These are phyloP conservation scores for Mortierella alpina DNA, from an alignment of 192 early-diverging fungal genomes.

Conservation along the genomic window DNA sequence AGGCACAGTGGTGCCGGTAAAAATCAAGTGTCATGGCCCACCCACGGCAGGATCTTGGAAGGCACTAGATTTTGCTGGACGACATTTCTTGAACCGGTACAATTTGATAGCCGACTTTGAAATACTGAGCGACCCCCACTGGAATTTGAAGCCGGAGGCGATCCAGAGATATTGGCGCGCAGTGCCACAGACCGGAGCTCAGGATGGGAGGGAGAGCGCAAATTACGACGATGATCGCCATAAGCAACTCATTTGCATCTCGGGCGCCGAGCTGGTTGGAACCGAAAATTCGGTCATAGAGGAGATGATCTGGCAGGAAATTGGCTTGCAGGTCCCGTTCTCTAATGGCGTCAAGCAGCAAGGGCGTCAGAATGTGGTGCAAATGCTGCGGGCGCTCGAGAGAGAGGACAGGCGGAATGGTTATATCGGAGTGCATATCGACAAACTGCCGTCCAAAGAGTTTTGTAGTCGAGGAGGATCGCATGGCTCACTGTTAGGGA, in stretches of 20 bases:
- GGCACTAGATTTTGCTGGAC: conserved; percentile 39
- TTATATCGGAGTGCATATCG: conserved; percentile 47
- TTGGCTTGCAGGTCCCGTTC: conserved; percentile 22
- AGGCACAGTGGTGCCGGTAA: not conserved
- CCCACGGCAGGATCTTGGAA: conserved; percentile 44
- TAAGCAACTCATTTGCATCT: conserved; percentile 25
- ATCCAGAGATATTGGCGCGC: conserved; percentile 37
- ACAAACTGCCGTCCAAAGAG: conserved; percentile 27
- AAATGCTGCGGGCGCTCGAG: conserved; percentile 29
- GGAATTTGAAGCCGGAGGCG: conserved; percentile 34
- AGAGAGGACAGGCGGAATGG: not conserved
- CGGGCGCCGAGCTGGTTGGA: conserved; percentile 37
- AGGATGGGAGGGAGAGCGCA: not conserved
- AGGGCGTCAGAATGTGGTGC: conserved; percentile 6
- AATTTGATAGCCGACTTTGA: conserved; percentile 42
- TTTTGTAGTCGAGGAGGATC: conserved; percentile 11
- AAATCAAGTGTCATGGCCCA: conserved; percentile 39
- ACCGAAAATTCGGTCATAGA: conserved; percentile 27
- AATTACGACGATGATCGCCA: conserved; percentile 12
- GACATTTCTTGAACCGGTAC: conserved; percentile 43
- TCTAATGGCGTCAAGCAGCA: conserved; percentile 3
- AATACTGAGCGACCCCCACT: conserved; percentile 25
- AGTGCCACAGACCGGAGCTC: not conserved
- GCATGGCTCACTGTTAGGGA: too few species aligned
- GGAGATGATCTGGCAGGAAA: conserved; percentile 40